These are phyloP conservation scores for Athelia sp. DNA, from an alignment of 1,284 basidiomycete genomes.

Conservation along the genomic window DNA sequence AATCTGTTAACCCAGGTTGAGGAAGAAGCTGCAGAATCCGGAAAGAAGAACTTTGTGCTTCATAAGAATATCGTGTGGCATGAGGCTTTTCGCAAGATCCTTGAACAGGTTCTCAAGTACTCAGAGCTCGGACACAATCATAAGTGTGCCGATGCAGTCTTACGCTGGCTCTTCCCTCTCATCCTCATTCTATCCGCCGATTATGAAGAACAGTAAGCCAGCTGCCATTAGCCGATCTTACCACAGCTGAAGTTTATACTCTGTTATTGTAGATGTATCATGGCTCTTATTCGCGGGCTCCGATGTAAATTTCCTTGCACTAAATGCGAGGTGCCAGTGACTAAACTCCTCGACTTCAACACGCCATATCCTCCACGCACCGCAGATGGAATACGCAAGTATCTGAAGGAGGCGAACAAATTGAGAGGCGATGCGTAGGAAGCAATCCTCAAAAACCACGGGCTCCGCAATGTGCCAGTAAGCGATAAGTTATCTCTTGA, in stretches of 20 bases:
- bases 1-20: constrained; percentile 2
- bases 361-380: constrained; percentile 12
- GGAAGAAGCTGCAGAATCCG: constrained; percentile 12
- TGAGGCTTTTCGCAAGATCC: constrained; percentile 15
- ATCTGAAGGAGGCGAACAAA: constrained; percentile 9
- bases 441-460: constrained; percentile 17
- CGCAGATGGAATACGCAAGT: constrained; percentile 8
- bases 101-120: constrained; percentile 11
- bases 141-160: constrained; percentile 15
- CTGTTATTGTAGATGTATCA: constrained; percentile 10
- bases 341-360: constrained; percentile 16
- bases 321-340: constrained; percentile 25
- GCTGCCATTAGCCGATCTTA: neutral
- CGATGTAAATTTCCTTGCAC: constrained; percentile 25
- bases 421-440: constrained; percentile 12
- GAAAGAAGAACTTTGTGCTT: constrained; percentile 13
- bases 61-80: constrained; percentile 26
- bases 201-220: constrained; percentile 32
- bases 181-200: constrained; percentile 26
- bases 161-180: constrained; percentile 17
- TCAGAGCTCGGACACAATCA: constrained; percentile 14
- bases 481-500: constrained; percentile 8
- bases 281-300: constrained; percentile 28
- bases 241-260: neutral
- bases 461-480: constrained; percentile 27